Base-by-base conservation (phyloP, 1,284 basidiomycete species). In the Meripilus lineatus region DNA sequence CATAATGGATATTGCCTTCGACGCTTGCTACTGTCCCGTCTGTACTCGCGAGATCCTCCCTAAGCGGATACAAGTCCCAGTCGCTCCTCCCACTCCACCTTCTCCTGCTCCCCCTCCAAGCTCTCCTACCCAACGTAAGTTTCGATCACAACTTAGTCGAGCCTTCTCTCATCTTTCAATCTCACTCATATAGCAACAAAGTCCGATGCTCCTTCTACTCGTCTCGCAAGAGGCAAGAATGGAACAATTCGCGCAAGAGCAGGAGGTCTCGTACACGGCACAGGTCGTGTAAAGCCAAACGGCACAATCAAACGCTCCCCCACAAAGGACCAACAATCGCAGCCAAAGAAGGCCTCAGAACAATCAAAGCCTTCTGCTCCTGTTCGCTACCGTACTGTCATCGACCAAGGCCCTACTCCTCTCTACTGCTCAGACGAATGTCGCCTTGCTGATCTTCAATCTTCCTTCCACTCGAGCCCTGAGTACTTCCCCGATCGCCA, bases 401-500 rank as follows among this genome's bases (percentile, higher is more conserved):
- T 89, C 65, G 84, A 87, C 66, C 83, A 83, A 59, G 70, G 72
- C 1, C 85, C 81, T 10, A 77, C 77, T 2, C 84, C 85, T 18
- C 73, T 89, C 50, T 89, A 89, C 65, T 89, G 85, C 65, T 88
- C 84, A 2, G 82, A 86, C 50, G 74, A 81, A 57, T 89, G 85
- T 61, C 71, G 75, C 49, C 62, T 80, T 32, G 65, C 65, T 34
- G 84, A 87, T 61, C 58, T 78, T 52, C 66, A 69, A 55, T 65
- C 63, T 52, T 57, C 55, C 34, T 61, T 67, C 32, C 65, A 66
- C 40, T 65, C 61, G 47, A 66, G 69, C 37, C 63, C 72, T 59
- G 62, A 75, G 52, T 78, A 68, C 61, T 58, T 72, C 50, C 70
- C 73, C 21, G 63, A 70, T 37, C 67, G 64, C 2, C 58, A 64